Conservation (phyloP, 78 protist species). For the Creolimax fragrantissima region DNA sequence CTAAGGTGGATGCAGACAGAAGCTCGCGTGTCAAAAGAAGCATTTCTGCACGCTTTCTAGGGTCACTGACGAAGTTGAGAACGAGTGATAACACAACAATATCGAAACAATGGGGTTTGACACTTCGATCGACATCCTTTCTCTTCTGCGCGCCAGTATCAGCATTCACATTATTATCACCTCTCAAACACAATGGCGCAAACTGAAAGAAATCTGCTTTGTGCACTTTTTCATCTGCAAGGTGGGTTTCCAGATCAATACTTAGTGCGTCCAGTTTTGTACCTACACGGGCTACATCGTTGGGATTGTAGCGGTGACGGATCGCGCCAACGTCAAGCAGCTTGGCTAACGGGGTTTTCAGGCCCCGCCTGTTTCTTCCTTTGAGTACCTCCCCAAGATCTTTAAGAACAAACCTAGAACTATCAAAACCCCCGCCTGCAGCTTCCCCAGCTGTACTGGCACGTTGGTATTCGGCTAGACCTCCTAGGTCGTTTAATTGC, state of each 20-base stretch:
- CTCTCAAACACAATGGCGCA: not conserved
- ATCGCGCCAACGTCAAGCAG: not conserved
- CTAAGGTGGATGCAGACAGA: not conserved
- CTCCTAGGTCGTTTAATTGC: not conserved
- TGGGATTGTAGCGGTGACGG: not conserved
- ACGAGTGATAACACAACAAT: not conserved
- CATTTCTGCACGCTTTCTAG: not conserved
- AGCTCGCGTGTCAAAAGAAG: not conserved
- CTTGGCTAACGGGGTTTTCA: not conserved
- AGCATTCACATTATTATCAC: not conserved
- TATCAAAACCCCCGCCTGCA: not conserved
- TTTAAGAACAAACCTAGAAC: not conserved
- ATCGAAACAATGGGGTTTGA: not conserved
- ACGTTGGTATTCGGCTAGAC: not conserved
- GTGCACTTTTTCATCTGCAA: not conserved
- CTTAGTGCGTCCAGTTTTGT: not conserved
- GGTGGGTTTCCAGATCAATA: not conserved
- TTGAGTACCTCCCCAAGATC: not conserved
- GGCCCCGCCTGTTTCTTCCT: not conserved
- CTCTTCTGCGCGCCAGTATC: not conserved
- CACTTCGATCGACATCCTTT: not conserved
- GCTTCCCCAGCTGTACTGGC: not conserved
- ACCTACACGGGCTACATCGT: not conserved
- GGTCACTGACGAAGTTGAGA: not conserved
- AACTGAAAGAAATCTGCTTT: not conserved